phyloP scores from a whole-genome alignment of 176 grass and related monocot genomes.

The Cenchrus fungigraminus region DNA sequence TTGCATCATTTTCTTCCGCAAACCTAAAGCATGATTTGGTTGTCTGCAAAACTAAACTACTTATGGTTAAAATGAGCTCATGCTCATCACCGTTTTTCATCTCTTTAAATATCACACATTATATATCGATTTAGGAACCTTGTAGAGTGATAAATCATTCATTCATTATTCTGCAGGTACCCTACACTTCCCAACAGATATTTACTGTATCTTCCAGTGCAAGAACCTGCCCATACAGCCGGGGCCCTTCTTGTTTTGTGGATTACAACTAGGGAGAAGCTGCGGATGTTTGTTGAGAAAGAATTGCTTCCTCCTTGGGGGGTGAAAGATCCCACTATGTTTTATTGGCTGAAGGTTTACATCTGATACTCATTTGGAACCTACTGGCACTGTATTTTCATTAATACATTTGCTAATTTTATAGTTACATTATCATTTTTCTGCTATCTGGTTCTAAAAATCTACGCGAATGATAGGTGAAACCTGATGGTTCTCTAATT shows the following conservation, averaged over 20 bases:
- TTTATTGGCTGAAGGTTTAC: slow-evolving; percentile 93
- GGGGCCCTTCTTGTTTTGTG: slow-evolving; percentile 94
- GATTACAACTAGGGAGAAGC: slow-evolving; percentile 85
- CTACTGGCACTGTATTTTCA: background rate
- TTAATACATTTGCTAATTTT: background rate
- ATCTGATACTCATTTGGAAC: slow-evolving; percentile 4
- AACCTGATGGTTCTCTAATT: slow-evolving; percentile 80
- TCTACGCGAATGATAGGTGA: slow-evolving; percentile 59
- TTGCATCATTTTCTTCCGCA: background rate
- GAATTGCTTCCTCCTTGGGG: slow-evolving; percentile 88
- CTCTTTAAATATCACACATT: background rate
- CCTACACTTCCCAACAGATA: slow-evolving; percentile 86
- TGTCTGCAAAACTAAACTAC: slow-evolving; percentile 2
- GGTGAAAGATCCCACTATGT: slow-evolving; percentile 58
- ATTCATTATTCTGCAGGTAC: slow-evolving; percentile 59
- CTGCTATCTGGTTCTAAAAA: slow-evolving; percentile 22
- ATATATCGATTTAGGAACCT: background rate
- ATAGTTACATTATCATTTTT: background rate
- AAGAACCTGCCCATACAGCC: slow-evolving; percentile 79
- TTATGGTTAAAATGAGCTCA: background rate
- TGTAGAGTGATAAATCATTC: slow-evolving; percentile 19
- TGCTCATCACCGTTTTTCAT: background rate
- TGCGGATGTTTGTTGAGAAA: slow-evolving; percentile 71
- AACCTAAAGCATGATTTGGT: slow-evolving; percentile 18
- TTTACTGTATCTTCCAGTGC: slow-evolving; percentile 85